phyloP scores from a whole-genome alignment of 2,329 filamentous ascomycete genomes.

The Beauveria caledonica region DNA sequence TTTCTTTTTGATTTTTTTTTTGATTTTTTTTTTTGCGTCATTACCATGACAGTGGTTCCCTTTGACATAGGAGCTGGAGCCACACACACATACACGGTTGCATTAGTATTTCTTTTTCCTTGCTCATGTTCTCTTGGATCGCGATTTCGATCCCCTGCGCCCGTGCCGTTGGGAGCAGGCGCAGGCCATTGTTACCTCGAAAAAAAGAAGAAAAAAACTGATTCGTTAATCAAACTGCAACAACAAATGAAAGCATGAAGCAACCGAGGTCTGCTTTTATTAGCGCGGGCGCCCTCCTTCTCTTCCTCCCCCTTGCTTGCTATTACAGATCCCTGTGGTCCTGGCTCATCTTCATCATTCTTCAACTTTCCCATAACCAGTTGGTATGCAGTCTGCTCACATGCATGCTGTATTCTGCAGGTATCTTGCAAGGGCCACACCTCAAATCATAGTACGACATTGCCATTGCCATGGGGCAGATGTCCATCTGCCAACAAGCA shows the following conservation, averaged over 20 bases:
- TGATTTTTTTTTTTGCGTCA: background rate
- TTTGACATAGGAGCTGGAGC: background rate
- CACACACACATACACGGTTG: background rate
- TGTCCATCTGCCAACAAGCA: background rate
- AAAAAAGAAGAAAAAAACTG: background rate
- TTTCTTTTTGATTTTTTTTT: background rate
- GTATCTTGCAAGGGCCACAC: background rate
- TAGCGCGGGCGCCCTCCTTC: background rate
- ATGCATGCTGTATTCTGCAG: conserved; percentile 4
- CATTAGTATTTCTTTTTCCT: background rate
- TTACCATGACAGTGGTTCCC: background rate
- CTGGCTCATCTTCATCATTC: background rate
- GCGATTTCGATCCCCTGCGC: conserved; percentile 1
- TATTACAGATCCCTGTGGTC: background rate
- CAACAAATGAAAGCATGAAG: too few species aligned
- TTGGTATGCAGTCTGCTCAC: background rate
- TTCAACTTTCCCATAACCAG: background rate
- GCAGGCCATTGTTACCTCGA: background rate
- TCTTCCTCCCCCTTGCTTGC: too few species aligned
- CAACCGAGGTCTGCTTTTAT: too few species aligned
- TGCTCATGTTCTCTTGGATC: background rate
- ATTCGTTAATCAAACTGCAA: too few species aligned
- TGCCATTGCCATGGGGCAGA: background rate
- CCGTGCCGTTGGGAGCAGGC: background rate
- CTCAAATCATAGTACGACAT: background rate